phyloP scores from a whole-genome alignment of 305 asterid species.

The Solanum chacoense region DNA sequence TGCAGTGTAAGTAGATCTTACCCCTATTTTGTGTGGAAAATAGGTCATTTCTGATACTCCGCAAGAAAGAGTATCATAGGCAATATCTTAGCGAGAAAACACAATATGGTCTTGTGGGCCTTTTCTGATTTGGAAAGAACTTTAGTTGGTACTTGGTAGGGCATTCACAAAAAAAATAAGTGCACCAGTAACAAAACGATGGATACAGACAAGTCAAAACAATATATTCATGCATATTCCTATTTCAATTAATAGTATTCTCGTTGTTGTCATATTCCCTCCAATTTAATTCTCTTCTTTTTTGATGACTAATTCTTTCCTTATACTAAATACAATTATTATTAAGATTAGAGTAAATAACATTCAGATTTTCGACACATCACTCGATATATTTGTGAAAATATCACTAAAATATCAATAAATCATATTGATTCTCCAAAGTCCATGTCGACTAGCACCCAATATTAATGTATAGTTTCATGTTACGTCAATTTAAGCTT shows the following conservation, averaged over 20 bases:
- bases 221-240: neutral
- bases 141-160: neutral
- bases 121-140: neutral
- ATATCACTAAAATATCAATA: neutral
- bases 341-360: neutral
- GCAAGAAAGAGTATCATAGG: neutral
- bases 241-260: neutral
- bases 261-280: neutral
- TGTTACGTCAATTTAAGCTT: neutral
- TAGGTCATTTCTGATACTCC: too few species aligned
- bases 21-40: neutral
- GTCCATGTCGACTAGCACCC: neutral
- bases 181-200: neutral
- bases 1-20: neutral
- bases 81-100: neutral
- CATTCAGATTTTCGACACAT: neutral
- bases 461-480: neutral
- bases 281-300: neutral
- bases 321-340: neutral
- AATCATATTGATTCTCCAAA: neutral
- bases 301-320: neutral
- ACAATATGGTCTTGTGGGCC: neutral
- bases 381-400: neutral
- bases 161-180: neutral
- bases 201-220: neutral